These are phyloP conservation scores for Fragosphaeria purpurea DNA, from an alignment of 2,329 filamentous ascomycete species.

Conservation along the genomic window DNA sequence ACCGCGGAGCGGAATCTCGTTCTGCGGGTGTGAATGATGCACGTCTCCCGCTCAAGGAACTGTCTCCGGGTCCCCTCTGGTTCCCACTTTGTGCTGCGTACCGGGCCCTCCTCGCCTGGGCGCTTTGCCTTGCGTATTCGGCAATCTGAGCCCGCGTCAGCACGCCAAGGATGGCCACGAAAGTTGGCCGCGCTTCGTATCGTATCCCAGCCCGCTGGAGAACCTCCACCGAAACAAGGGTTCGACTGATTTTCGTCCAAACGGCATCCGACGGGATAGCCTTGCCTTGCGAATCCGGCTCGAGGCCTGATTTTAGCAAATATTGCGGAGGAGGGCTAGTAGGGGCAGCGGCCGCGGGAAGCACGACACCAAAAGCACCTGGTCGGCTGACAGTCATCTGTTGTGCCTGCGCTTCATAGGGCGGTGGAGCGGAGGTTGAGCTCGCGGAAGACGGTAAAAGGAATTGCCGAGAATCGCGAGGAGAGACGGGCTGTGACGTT, in stretches of 20 bases:
- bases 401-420: background rate
- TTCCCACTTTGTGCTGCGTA: background rate
- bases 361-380: slow-evolving; percentile 10
- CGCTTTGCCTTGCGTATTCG: slow-evolving; percentile 39
- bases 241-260: slow-evolving; percentile 49
- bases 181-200: slow-evolving; percentile 51
- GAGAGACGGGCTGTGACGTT: no score
- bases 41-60: background rate
- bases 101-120: slow-evolving; percentile 30
- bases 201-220: slow-evolving; percentile 44
- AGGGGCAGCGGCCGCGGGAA: slow-evolving; percentile 14
- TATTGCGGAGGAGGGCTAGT: slow-evolving; percentile 11
- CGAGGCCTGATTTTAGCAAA: slow-evolving; percentile 12
- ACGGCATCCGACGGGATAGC: slow-evolving; percentile 47
- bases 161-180: slow-evolving; percentile 49
- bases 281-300: slow-evolving; percentile 47
- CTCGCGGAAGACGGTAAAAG: background rate
- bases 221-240: slow-evolving; percentile 47
- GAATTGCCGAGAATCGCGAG: no score
- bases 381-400: background rate
- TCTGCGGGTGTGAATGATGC: background rate
- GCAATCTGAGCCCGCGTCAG: slow-evolving; percentile 42
- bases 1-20: background rate
- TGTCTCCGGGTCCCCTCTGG: background rate
- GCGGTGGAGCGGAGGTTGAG: slow-evolving; percentile 11